Evolutionary conservation across 495 filamentous ascomycete genomes (phyloP), one percentile per base, ranked within the genome.

Genomic region (Elaphomyces granulatus): DNA sequence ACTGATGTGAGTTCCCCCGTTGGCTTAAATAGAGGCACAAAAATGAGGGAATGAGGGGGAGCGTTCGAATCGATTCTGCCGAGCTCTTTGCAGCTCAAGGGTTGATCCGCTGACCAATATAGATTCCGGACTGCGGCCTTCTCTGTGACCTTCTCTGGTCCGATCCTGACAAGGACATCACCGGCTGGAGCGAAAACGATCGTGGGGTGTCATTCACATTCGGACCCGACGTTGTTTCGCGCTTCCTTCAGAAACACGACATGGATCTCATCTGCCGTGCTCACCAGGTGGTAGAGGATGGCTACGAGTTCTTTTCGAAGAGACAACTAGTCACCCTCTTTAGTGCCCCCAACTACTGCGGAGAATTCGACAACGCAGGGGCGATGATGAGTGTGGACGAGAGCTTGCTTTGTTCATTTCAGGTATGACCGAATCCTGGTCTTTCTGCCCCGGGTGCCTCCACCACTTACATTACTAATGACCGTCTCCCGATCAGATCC

Each of bases 331-430:
- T 98, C 43, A 98, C 90, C 34, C 75, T 98, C 40, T 98, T 98
- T 68, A 94, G 87, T 52, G 90, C 90, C 28, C 90, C 90, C 40
- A 98, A 98, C 67, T 98, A 98, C 68, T 98, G 90, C 58, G 90
- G 90, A 57, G 90, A 98, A 63, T 98, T 98, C 59, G 90, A 98
- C 70, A 98, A 98, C 61, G 90, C 90, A 30, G 90, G 90, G 54
- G 90, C 90, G 32, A 96, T 98, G 92, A 96, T 98, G 90, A 96
- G 90, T 57, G 90, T 98, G n/a, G 92, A 96, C 58, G 90, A 96
- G 68, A 94, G 86, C 58, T 65, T 98, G 58, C 72, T 98, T 55
- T 98, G 90, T 74, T 94, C 87, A 43, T 98, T 98, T 78, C 90
- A 98, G 83, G 87, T 94, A 69, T 48, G 47, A 43, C n/a, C n/a